Base-by-base conservation (phyloP, 306 rosid species). In the Urtica urens region DNA sequence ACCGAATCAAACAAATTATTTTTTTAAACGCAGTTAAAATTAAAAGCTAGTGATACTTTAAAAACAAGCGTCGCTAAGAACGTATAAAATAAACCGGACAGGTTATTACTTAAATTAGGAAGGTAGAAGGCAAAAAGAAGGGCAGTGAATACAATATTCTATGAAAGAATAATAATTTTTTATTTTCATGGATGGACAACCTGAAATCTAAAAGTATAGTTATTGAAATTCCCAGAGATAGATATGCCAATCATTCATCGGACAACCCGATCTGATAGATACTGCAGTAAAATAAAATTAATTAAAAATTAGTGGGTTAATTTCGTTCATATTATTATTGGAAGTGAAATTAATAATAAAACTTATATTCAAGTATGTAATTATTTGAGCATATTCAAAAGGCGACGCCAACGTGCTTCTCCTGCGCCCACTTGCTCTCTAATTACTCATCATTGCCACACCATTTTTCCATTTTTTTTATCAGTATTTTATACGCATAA, bases 341-440 rank as follows among this genome's bases (percentile, higher is more conserved):
- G 8, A 35, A 15, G 14, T 12, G 8, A 35, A 35, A 35, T 35
- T 40, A 23, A 23, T n/a, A 3, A 3, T 40, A n/a, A 40, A 40
- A 23, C 21, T 0, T 11, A n/a, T 40, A 1, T 3, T 49, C 17
- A 5, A 2, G 2, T 35, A 17, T 7, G 35, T n/a, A 30, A 5
- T 48, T 25, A 18, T 23, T 12, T 47, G 34, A 31, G 43, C 17
- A 22, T 24, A 10, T 48, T 69, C 82, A 64, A 75, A 78, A 76
- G 79, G 77, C 54, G 62, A 49, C 63, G 67, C 81, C 69, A 94
- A 87, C 96, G 92, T 87, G 96, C 96, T 80, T 70, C 61, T 71
- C 87, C 75, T 68, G 84, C 72, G 73, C 87, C 82, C 75, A 83
- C 94, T 57, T 55, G 71, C 55, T 66, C 54, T 73, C 69, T 60